Base-by-base conservation (phyloP, 108 stramenopile genomes). In the Discostella stelligeroides region DNA sequence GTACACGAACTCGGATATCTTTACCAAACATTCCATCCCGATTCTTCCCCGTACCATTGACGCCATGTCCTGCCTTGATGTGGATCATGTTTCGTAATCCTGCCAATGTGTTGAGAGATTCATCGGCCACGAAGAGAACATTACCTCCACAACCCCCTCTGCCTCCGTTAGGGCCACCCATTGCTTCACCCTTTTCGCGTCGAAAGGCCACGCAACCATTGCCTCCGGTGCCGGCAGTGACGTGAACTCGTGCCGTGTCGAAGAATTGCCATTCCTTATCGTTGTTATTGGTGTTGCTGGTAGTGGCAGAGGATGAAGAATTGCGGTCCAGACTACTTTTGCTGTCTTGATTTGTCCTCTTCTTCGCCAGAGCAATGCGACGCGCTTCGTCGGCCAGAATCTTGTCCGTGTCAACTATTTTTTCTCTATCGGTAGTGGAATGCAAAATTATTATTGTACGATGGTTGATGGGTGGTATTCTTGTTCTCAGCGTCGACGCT, bases 191-290 rank as follows among this genome's bases (percentile, higher is more conserved):
- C 79, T 92, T 93, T 83, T 96, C 96, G 12, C 98, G 80, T 28
- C 95, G 88, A 70, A 97, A 95, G 39, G 94, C 81, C 38, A 98
- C 92, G 73, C 97, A 97, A 27, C 98, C 98, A 60, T 96, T 94
- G 1, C 98, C 98, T 17, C 98, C 98, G 62, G 83, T 75, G 46
- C 98, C 98, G 24, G 91, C 97, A 38, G 84, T 75, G 23, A 97
- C 98, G 72, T 96, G 90, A 21, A 92, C 49, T 0, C 88, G 87
- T 9, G 91, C 91, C 39, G 95, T 92, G 64, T 95, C 95, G 79
- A 95, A 95, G 79, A 95, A 95, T 83, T 92, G 87, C 90, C 91
- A 95, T 84, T 95, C 94, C 41, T 83, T 85, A 58, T 88, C 90
- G 62, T 88, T 78, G 61, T 63, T 67, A 51, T 40, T 64, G 66